A percentile compares a stretch with the other conserved stretches of the same genome.
Conservation (phyloP, 257 asterid species). For the Ballota nigra region DNA sequence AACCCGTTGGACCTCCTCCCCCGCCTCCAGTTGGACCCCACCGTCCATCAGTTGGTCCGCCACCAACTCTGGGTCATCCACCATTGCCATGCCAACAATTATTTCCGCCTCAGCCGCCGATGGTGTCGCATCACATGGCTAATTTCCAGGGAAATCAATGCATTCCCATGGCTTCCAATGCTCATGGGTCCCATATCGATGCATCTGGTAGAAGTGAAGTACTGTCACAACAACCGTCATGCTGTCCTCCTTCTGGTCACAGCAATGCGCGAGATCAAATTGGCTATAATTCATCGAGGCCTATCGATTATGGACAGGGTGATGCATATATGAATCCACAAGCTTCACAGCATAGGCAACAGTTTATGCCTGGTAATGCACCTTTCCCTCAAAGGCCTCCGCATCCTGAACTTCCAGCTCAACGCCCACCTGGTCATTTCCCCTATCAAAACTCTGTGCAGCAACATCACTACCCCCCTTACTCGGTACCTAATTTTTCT, state of each 20-base stretch:
- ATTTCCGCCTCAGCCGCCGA: slow-evolving; percentile 46
- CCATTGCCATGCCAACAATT: slow-evolving; percentile 49
- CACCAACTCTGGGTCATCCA: slow-evolving; percentile 23
- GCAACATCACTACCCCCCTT: slow-evolving; percentile 37
- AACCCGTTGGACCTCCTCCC: slow-evolving; percentile 20
- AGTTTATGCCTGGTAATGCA: slow-evolving; percentile 45
- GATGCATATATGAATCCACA: slow-evolving; percentile 50
- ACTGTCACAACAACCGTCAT: slow-evolving; percentile 49
- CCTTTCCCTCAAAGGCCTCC: slow-evolving; percentile 67
- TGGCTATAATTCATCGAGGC: slow-evolving; percentile 51
- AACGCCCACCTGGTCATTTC: slow-evolving; percentile 29
- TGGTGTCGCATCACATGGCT: slow-evolving; percentile 40
- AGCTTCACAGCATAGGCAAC: slow-evolving; percentile 53
- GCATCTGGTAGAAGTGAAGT: slow-evolving; percentile 49
- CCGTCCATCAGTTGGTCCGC: slow-evolving; percentile 22
- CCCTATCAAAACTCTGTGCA: slow-evolving; percentile 38
- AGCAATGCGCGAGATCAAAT: slow-evolving; percentile 20
- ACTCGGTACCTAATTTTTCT: slow-evolving; percentile 34
- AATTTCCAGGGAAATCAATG: slow-evolving; percentile 57
- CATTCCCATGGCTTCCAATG: slow-evolving; percentile 34
- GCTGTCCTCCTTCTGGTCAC: slow-evolving; percentile 54
- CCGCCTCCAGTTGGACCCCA: slow-evolving; percentile 35
- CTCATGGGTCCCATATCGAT: slow-evolving; percentile 46
- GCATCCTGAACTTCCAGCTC: neutral
- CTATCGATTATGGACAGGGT: slow-evolving; percentile 52